These are phyloP conservation scores for Aspergillus fructus DNA, from an alignment of 2,329 filamentous ascomycete genomes.

Conservation along the genomic window DNA sequence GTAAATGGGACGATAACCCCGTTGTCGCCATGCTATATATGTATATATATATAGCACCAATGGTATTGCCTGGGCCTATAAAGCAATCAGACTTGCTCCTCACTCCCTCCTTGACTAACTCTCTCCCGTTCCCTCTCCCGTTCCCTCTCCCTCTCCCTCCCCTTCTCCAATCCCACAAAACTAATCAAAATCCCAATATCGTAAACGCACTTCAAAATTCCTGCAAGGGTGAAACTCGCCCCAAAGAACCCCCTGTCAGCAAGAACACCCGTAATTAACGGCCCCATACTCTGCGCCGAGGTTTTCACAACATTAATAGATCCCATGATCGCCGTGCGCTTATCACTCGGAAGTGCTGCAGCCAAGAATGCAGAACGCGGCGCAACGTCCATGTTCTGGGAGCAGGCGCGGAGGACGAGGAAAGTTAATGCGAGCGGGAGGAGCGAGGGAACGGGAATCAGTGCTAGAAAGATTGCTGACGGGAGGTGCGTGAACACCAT, in stretches of 20 bases:
- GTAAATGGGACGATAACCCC: no score
- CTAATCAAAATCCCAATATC: constrained; percentile 58
- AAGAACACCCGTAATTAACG: constrained; percentile 63
- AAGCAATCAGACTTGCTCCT: neutral
- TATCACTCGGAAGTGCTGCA: constrained; percentile 60
- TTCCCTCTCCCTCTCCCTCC: neutral
- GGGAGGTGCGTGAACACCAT: constrained; percentile 77
- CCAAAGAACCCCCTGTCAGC: constrained; percentile 59
- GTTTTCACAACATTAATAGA: constrained; percentile 70
- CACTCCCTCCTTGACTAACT: neutral
- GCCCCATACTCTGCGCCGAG: constrained; percentile 60
- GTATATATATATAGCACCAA: no score
- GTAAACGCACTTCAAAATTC: constrained; percentile 61
- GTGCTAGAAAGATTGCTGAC: constrained; percentile 62
- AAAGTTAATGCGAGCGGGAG: constrained; percentile 58
- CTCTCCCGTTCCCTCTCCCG: neutral
- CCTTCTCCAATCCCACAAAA: constrained; percentile 39
- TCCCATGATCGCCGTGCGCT: constrained; percentile 72
- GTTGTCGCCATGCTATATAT: no score
- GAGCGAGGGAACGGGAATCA: constrained; percentile 60
- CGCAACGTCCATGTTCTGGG: constrained; percentile 68
- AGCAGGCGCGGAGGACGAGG: constrained; percentile 61
- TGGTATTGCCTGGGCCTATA: no score
- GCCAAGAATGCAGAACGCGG: constrained; percentile 70
- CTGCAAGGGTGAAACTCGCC: constrained; percentile 63